phyloP scores from a whole-genome alignment of 2,329 filamentous ascomycete genomes.

The Fusarium bulbicola region DNA sequence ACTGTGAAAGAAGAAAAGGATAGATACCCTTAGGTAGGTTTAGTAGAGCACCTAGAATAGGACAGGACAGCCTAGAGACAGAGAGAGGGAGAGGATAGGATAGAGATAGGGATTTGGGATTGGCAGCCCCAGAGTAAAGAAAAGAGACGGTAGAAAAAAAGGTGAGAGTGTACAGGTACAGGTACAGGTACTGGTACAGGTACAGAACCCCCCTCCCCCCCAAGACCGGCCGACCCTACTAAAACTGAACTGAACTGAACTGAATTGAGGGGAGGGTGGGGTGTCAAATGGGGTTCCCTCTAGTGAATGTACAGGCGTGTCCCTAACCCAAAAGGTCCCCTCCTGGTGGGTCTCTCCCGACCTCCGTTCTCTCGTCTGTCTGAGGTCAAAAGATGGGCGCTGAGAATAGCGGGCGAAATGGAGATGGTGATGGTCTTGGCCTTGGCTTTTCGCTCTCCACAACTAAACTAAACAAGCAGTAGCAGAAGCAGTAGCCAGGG shows the following conservation, averaged over 20 bases:
- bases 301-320: slow-evolving; percentile 5
- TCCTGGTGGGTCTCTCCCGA: slow-evolving; percentile 20
- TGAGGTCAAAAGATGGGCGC: slow-evolving; percentile 26
- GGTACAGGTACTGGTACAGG: background rate
- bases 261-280: slow-evolving; percentile 21
- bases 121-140: background rate
- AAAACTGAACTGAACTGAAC: background rate
- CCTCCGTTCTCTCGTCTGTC: slow-evolving; percentile 24
- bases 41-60: slow-evolving; percentile 8
- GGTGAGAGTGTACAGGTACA: slow-evolving; percentile 12
- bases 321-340: background rate
- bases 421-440: background rate
- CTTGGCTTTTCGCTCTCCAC: background rate
- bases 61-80: slow-evolving; percentile 4
- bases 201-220: background rate
- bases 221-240: slow-evolving; percentile 23
- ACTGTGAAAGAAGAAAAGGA: slow-evolving; percentile 10
- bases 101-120: slow-evolving; percentile 21
- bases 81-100: slow-evolving; percentile 8
- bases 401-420: slow-evolving; percentile 37
- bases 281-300: slow-evolving; percentile 17
- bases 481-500: slow-evolving; percentile 12
- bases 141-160: slow-evolving; percentile 15
- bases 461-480: slow-evolving; percentile 15
- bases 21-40: slow-evolving; percentile 5